A percentile compares a stretch with the other conserved stretches of the same genome.
phyloP scores from a whole-genome alignment of 176 grass and related monocot genomes.

The Phragmites australis region DNA sequence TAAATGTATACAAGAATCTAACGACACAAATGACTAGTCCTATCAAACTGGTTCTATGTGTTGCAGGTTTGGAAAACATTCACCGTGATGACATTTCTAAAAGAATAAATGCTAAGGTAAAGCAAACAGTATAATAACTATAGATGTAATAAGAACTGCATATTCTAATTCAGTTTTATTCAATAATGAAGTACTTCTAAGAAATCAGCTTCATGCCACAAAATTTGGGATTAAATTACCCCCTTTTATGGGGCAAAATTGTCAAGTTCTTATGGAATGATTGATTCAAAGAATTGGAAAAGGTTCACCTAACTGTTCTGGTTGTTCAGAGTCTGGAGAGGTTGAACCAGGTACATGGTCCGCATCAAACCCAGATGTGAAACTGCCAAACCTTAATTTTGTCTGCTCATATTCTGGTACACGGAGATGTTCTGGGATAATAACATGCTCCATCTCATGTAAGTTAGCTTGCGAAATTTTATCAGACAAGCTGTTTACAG shows the following conservation, averaged over 20 bases:
- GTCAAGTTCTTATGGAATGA: not conserved
- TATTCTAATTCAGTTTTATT: not conserved
- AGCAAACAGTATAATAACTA: not conserved
- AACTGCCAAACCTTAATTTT: conserved; percentile 76
- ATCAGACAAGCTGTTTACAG: conserved; percentile 45
- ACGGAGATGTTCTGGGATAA: conserved; percentile 76
- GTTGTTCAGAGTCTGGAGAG: conserved; percentile 44
- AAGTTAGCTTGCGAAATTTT: conserved; percentile 59
- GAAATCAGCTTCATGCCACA: not conserved
- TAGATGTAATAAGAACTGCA: not conserved
- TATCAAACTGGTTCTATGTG: not conserved
- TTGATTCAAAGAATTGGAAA: conserved; percentile 25
- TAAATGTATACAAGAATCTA: not conserved
- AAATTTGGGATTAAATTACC: not conserved
- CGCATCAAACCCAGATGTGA: conserved; percentile 47
- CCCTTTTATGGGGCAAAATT: not conserved
- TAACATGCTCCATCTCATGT: conserved; percentile 59
- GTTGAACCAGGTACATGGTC: conserved; percentile 24
- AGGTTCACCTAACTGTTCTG: conserved; percentile 56
- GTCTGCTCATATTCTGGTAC: conserved; percentile 66
- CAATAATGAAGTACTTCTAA: not conserved
- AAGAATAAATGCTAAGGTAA: not conserved
- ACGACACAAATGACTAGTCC: not conserved
- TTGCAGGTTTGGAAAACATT: not conserved
- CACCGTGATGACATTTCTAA: not conserved